Evolutionary conservation across 495 filamentous ascomycete genomes (phyloP).

Genomic region (Neurospora sp.): DNA sequence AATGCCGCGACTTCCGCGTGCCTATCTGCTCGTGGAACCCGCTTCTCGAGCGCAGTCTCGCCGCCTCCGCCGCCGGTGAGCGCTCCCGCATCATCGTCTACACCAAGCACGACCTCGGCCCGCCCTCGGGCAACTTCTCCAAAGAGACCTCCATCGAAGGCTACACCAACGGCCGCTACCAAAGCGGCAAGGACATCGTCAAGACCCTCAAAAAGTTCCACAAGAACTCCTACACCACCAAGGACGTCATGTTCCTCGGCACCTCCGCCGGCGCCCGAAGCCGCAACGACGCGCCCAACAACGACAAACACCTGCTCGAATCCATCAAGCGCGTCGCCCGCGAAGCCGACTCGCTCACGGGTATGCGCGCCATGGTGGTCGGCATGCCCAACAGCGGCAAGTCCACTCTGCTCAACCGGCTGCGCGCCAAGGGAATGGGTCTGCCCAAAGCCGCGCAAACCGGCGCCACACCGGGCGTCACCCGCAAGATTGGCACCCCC

Average conservation of each 20-base stretch:
- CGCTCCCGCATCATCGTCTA: conserved; percentile 75
- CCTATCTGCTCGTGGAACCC: conserved; percentile 86
- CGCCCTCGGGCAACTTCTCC: neutral
- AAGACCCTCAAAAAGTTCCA: conserved; percentile 15
- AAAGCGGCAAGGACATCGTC: conserved; percentile 4
- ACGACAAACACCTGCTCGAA: conserved; percentile 17
- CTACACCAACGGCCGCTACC: neutral
- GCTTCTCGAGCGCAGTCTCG: conserved; percentile 70
- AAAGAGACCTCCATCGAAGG: neutral
- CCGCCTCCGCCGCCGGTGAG: conserved; percentile 29
- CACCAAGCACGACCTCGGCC: conserved; percentile 76
- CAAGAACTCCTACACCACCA: conserved; percentile 11
- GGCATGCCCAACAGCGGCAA: conserved; percentile 98
- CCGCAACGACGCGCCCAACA: neutral
- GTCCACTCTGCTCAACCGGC: conserved; percentile 78
- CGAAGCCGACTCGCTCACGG: conserved; percentile 30
- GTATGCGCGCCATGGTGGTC: conserved; percentile 73
- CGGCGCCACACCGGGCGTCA: conserved; percentile 81
- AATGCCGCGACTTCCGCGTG: conserved; percentile 89
- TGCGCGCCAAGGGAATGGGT: conserved; percentile 57
- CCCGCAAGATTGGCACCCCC: conserved; percentile 68
- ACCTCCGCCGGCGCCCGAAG: conserved; percentile 27
- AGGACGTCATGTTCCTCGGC: conserved; percentile 51
- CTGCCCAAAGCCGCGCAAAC: conserved; percentile 68
- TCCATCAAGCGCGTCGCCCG: conserved; percentile 23